Evolutionary conservation across 805 yeast genomes (phyloP).

Genomic region (Metschnikowia corniflorae): DNA sequence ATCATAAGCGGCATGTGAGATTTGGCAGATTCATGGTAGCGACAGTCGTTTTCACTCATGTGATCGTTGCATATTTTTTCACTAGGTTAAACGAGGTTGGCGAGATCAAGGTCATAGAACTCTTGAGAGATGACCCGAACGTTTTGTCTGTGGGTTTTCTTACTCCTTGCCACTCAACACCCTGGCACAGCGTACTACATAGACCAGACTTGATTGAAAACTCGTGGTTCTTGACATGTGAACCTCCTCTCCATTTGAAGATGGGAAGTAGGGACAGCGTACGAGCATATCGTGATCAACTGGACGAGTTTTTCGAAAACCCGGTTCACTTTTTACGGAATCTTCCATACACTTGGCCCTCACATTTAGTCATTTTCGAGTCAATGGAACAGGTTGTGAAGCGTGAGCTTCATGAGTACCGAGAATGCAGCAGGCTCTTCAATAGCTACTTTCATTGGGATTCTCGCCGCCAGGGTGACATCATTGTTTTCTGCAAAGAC

Average conservation of each 20-base stretch:
- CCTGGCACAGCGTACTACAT: conserved; percentile 85
- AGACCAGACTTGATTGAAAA: conserved; percentile 36
- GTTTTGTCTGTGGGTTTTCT: conserved; percentile 68
- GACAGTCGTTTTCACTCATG: conserved; percentile 31
- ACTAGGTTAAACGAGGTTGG: conserved; percentile 83
- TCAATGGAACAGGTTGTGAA: conserved; percentile 47
- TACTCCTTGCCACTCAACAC: conserved; percentile 97
- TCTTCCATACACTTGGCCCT: conserved; percentile 39
- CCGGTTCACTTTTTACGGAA: conserved; percentile 53
- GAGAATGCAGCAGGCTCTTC: conserved; percentile 54
- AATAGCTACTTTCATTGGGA: conserved; percentile 89
- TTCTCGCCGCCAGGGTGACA: conserved; percentile 69
- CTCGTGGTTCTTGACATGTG: conserved; percentile 83
- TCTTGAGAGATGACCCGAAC: conserved; percentile 39
- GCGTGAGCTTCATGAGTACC: conserved; percentile 45
- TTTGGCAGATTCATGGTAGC: conserved; percentile 1
- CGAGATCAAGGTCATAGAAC: conserved; percentile 62
- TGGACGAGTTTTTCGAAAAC: conserved; percentile 75
- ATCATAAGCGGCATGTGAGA: neutral
- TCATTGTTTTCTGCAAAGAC: conserved; percentile 52
- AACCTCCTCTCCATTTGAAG: conserved; percentile 67
- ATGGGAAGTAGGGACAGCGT: conserved; percentile 25
- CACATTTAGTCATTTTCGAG: conserved; percentile 69
- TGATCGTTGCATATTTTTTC: conserved; percentile 46
- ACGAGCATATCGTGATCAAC: conserved; percentile 69